phyloP scores from a whole-genome alignment of 2,329 filamentous ascomycete species.

The Penicillium sp. region DNA sequence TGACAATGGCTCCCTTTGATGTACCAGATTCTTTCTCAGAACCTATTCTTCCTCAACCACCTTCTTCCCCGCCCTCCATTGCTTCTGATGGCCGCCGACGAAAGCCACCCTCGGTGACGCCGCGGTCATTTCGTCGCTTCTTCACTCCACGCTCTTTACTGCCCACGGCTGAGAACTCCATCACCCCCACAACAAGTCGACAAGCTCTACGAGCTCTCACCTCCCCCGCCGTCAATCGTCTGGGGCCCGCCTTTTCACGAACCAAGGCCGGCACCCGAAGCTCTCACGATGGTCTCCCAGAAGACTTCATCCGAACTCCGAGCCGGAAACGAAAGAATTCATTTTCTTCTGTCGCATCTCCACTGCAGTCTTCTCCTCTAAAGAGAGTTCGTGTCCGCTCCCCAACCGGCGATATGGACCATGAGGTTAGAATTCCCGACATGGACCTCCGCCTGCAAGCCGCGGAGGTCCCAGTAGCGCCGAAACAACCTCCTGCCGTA shows the following conservation, averaged over 20 bases:
- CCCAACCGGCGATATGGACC: slow-evolving; percentile 32
- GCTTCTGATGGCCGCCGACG: not conserved
- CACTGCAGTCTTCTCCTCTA: slow-evolving; percentile 52
- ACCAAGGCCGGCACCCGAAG: slow-evolving; percentile 33
- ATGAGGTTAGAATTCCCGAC: slow-evolving; percentile 30
- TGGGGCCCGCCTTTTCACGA: slow-evolving; percentile 44
- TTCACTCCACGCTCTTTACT: slow-evolving; percentile 52
- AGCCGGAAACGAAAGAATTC: slow-evolving; percentile 50
- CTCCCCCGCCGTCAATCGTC: slow-evolving; percentile 44
- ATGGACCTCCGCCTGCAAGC: slow-evolving; percentile 25
- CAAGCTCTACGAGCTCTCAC: slow-evolving; percentile 48
- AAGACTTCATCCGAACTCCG: slow-evolving; percentile 39
- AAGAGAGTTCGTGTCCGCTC: slow-evolving; percentile 42
- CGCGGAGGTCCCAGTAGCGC: slow-evolving; percentile 13
- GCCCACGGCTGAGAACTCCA: slow-evolving; percentile 34
- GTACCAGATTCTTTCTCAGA: slow-evolving; percentile 39
- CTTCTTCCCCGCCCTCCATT: not conserved
- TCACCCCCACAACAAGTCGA: slow-evolving; percentile 42
- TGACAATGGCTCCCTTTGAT: slow-evolving; percentile 36
- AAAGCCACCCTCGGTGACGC: not conserved
- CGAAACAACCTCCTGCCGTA: slow-evolving; percentile 28
- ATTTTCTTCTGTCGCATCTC: slow-evolving; percentile 48
- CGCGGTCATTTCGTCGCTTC: slow-evolving; percentile 38
- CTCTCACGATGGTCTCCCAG: slow-evolving; percentile 26
- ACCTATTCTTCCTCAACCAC: slow-evolving; percentile 36